These are phyloP conservation scores for Amylostereum areolatum DNA, from an alignment of 1,284 basidiomycete species.

Conservation along the genomic window DNA sequence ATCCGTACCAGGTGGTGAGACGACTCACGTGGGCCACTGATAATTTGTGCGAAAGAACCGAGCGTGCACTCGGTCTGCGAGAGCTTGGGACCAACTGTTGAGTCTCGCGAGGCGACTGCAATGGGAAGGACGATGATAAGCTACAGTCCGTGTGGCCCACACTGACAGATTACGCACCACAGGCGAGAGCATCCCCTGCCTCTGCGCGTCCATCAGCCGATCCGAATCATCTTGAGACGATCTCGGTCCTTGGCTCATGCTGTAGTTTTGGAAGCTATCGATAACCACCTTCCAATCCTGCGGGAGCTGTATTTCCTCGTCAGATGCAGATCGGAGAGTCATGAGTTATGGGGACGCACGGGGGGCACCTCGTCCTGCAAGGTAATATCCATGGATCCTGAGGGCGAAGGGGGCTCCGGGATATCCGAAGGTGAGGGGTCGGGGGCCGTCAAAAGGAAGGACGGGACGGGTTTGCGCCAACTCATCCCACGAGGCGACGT, in stretches of 20 bases:
- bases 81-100: constrained; percentile 1
- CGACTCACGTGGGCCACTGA: constrained; percentile 7
- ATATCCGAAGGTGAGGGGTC: constrained; percentile 9
- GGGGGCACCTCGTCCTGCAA: constrained; percentile 7
- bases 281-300: constrained; percentile 12
- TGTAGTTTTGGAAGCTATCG: not conserved
- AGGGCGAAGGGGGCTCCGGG: constrained; percentile 1
- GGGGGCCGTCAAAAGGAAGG: constrained; percentile 14
- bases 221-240: constrained; percentile 2
- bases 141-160: not conserved
- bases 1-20: not conserved
- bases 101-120: constrained; percentile 1
- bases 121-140: not conserved
- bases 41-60: not conserved
- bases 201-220: not conserved
- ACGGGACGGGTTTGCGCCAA: constrained; percentile 17
- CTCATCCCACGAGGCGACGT: constrained; percentile 8
- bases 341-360: constrained; percentile 4
- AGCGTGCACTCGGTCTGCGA: not conserved
- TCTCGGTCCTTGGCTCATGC: not conserved
- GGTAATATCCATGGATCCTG: not conserved
- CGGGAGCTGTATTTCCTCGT: constrained; percentile 8
- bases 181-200: not conserved
- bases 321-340: too few species aligned
- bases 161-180: constrained; percentile 1